Evolutionary conservation across 305 asterid species (phyloP), one percentile per base, ranked within the genome.

Genomic region (Lippia alba): DNA sequence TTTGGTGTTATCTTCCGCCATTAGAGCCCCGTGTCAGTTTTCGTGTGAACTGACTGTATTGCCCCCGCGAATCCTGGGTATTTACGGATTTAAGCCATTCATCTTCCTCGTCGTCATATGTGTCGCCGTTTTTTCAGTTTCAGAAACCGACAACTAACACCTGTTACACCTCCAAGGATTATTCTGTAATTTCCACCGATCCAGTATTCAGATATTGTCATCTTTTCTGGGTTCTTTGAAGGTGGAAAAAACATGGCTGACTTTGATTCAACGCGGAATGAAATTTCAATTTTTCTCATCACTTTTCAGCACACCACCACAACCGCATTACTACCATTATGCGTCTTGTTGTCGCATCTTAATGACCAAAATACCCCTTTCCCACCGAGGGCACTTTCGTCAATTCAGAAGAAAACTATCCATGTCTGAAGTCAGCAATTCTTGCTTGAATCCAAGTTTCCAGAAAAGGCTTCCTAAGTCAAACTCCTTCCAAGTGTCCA

Each of bases 211-310:
- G 68, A n/a, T 30, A 39, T 53, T 53, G 0, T 33, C 6, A 7
- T 56, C 41, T 34, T 24, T 51, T 30, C 20, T 51, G 40, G 16
- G 40, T 19, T 34, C 1, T 15, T 67, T 57, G 45, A 12, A 18
- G 57, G 67, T 48, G 73, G 32, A 49, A 70, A 71, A 80, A 74
- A 36, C 6, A 64, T 20, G 82, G 81, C 33, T n/a, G 76, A 77
- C 85, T 76, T 75, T 76, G 76, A 64, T 60, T 80, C 84, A 72
- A 81, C 81, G 84, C 83, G 76, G 72, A 70, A 66, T 76, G 76
- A 75, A 77, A n/a, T n/a, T n/a, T n/a, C n/a, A n/a, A n/a, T n/a
- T n/a, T 73, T 71, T 73, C 60, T 61, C 79, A 49, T 76, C 56
- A 76, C 71, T 56, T 67, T 77, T 73, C 49, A 49, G 57, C 50